Base-by-base conservation (phyloP, 371 early-diverging fungal species). In the Circinella minor region DNA sequence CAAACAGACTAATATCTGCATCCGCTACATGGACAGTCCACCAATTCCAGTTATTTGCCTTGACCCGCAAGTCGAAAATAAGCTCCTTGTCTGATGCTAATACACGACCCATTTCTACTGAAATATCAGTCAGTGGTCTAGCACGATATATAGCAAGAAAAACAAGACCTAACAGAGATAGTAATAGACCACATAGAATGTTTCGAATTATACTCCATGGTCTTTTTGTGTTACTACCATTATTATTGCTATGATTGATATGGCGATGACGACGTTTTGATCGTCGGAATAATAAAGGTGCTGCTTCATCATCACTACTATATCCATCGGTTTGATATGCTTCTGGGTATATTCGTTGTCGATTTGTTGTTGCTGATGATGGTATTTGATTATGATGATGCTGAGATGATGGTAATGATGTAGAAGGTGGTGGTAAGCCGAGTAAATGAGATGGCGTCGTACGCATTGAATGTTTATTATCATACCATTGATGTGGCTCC, bases 11-110 rank as follows among this genome's bases (percentile, higher is more conserved):
- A 18, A 91, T 81, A 64, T 91, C 89, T 9, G 86, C 83, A 54
- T 85, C 81, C 7, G 81, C 79, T 4, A 91, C 74, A 61, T 79
- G 79, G 1, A 90, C 77, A 27, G 87, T 82, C 85, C 89, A 88
- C 69, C 86, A 77, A 61, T 89, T 89, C 36, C 76, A 74, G 68
- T 91, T 91, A 38, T 78, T 77, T 0, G 87, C 86, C 55, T 81
- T 75, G 34, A 91, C 72, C 55, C 86, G 84, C 65, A 90, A 69
- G 70, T 89, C 89, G 65, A 91, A 91, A n/a, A 91, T 82, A 6
- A 91, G 74, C 67, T 89, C 90, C 68, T 89, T 90, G 39, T 91
- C 90, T 7, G 90, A 81, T 13, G 90, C 87, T 57, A 91, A 69
- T 4, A 91, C 88, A 60, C 89, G 79, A 36, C 88, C 78, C 67